Conservation (phyloP, 371 early-diverging fungal species). For the Fennellomyces sp. region DNA sequence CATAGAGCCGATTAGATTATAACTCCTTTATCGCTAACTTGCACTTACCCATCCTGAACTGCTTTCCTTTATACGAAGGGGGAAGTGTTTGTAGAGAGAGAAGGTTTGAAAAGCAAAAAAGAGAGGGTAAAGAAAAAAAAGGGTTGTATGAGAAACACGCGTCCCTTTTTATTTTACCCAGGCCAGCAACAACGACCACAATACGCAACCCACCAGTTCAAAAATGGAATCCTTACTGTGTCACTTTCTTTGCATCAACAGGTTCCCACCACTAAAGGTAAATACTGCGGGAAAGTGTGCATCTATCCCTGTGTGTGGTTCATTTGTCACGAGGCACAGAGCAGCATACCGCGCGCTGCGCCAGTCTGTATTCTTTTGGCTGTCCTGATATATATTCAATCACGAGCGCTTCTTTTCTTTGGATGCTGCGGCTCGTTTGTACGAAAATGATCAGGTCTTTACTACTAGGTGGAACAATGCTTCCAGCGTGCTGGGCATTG, state of each 20-base stretch:
- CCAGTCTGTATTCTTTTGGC: too few species aligned
- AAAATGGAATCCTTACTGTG: not conserved
- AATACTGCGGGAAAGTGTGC: not conserved
- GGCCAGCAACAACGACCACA: not conserved
- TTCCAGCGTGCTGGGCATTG: too few species aligned
- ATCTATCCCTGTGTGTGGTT: not conserved
- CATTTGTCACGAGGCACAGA: too few species aligned
- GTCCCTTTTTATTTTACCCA: slow-evolving; percentile 6
- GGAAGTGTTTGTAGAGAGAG: not conserved
- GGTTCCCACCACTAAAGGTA: slow-evolving; percentile 5
- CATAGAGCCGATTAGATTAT: not conserved
- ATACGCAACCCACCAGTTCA: not conserved
- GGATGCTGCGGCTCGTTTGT: too few species aligned
- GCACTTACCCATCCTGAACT: slow-evolving; percentile 11
- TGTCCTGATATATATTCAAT: too few species aligned
- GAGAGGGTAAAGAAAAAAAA: not conserved
- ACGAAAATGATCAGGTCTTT: too few species aligned
- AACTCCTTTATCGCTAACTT: not conserved
- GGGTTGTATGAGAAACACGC: not conserved
- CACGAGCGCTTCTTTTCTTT: too few species aligned
- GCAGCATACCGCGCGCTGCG: too few species aligned
- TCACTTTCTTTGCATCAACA: not conserved
- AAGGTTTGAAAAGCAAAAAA: slow-evolving; percentile 2
- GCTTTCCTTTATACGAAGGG: slow-evolving; percentile 1
- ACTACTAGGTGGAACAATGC: too few species aligned